Evolutionary conservation across 139 green algal species (phyloP), one percentile per base, ranked within the genome.

Genomic region (Closterium sp.): DNA sequence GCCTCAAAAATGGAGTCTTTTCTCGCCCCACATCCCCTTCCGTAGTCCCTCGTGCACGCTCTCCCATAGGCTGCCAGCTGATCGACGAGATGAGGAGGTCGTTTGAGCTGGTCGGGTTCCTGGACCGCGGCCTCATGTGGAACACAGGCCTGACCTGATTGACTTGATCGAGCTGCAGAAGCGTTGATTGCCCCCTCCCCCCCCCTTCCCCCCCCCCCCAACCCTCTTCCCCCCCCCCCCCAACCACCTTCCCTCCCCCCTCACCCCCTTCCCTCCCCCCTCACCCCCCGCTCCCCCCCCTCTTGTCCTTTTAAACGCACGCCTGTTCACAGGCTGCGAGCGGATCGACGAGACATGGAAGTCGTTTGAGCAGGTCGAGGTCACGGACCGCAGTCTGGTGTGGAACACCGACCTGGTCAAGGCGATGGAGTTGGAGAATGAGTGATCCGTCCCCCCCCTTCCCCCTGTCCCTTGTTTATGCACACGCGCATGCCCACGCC

Each of bases 371-470:
- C 95, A 98, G 90, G 93, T 98, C 83, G 96, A 97, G 92, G 93
- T 97, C 34, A 88, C 10, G 31, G 93, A 95, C 88, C 88, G 83
- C 43, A 87, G 87, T 32, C 34, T 96, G 25, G 69, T 96, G 33
- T 96, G 94, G 95, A 95, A 95, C 93, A 94, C 94, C 30, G 94
- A 95, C 64, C 94, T 99, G 88, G 88, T 98, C 84, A 98, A 99
- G 95, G 97, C 98, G 43, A 89, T 99, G 91, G 98, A 99, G 97
- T 96, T 99, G 92, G 97, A 99, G 93, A 99, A 99, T 95, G 95
- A 99, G 94, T 96, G 99, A 16, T 96, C 30, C 38, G 7, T 38
- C 30, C 25, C 86, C 0, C 7, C 86, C 19, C 30, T 84, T 25
- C 23, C 86, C 19, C 30, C 9, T 25, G 2, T 2, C 32, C 3